A percentile compares a stretch with the other conserved stretches of the same genome.
phyloP scores from a whole-genome alignment of 2,329 filamentous ascomycete species.

The Microdochium bolleyi region DNA sequence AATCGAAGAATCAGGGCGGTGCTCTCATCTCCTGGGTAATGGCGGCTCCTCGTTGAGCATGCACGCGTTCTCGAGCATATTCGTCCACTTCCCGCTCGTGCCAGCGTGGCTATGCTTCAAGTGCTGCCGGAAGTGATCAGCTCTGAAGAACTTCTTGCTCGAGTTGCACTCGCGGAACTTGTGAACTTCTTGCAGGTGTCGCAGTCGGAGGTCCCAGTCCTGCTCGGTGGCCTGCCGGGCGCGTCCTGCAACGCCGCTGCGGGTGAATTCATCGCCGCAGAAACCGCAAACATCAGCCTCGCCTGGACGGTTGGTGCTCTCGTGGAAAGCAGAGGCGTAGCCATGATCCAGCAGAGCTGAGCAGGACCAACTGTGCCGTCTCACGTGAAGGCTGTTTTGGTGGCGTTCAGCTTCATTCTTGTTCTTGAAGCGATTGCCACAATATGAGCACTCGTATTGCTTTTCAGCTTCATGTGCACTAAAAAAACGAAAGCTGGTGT shows the following conservation, averaged over 20 bases:
- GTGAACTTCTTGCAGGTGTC: slow-evolving; percentile 83
- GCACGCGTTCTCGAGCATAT: slow-evolving; percentile 93
- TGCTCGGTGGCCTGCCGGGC: slow-evolving; percentile 57
- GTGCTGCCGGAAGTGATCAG: slow-evolving; percentile 96
- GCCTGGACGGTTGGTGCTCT: slow-evolving; percentile 59
- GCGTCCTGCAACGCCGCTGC: slow-evolving; percentile 34
- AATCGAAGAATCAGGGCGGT: too few relatives aligned
- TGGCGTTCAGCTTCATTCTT: slow-evolving; percentile 97
- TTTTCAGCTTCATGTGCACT: slow-evolving; percentile 91
- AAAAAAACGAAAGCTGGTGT: slow-evolving; percentile 3
- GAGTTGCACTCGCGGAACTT: slow-evolving; percentile 98
- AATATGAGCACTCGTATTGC: slow-evolving; percentile 89
- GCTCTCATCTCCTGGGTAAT: slow-evolving; percentile 26
- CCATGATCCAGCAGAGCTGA: slow-evolving; percentile 61
- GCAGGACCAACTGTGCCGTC: slow-evolving; percentile 94
- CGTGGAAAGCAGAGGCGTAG: slow-evolving; percentile 79
- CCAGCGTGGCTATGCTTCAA: slow-evolving; percentile 96
- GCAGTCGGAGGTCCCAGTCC: slow-evolving; percentile 81
- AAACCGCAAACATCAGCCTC: slow-evolving; percentile 83
- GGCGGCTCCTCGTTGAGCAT: slow-evolving; percentile 81
- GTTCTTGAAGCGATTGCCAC: slow-evolving; percentile 95
- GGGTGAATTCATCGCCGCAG: slow-evolving; percentile 81
- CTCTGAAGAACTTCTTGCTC: slow-evolving; percentile 94
- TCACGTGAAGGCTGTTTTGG: slow-evolving; percentile 88
- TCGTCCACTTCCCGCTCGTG: slow-evolving; percentile 97